A percentile compares a stretch with the other conserved stretches of the same genome.
These are phyloP conservation scores for Eucalyptus victrix DNA, from an alignment of 345 rosid genomes.

Conservation along the genomic window DNA sequence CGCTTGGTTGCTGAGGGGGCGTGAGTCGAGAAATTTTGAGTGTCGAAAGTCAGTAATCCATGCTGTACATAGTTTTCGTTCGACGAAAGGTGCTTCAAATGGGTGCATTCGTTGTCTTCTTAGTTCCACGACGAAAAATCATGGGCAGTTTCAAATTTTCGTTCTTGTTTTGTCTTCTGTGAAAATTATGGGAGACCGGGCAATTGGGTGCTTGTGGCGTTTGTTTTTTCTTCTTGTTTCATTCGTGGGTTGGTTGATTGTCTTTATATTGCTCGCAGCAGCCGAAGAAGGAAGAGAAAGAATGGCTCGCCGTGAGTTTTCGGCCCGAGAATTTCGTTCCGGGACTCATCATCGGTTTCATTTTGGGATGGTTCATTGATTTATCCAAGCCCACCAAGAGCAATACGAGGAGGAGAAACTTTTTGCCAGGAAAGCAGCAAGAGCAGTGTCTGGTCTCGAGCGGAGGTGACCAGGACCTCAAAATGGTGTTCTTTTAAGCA, in stretches of 20 bases:
- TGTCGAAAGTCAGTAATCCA: not conserved
- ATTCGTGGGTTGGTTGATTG: not conserved
- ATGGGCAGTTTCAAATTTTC: not conserved
- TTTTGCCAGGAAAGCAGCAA: conserved; percentile 42
- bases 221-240: not conserved
- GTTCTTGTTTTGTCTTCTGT: not conserved
- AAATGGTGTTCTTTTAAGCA: conserved; percentile 38
- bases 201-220: not conserved
- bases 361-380: conserved; percentile 69
- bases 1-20: not conserved
- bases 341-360: conserved; percentile 76
- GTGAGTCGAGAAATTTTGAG: not conserved
- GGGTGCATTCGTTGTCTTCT: not conserved
- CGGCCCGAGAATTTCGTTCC: conserved; percentile 71
- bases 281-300: conserved; percentile 33
- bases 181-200: not conserved
- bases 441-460: conserved; percentile 17
- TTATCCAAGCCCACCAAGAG: conserved; percentile 36
- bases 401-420: conserved; percentile 38
- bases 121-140: not conserved
- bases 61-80: not conserved
- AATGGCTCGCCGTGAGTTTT: conserved; percentile 53
- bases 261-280: conserved; percentile 2
- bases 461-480: conserved; percentile 55
- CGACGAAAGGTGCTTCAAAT: not conserved